Evolutionary conservation across 805 yeast genomes (phyloP), one percentile per base, ranked within the genome.

Genomic region (Candida jianshihensis): DNA sequence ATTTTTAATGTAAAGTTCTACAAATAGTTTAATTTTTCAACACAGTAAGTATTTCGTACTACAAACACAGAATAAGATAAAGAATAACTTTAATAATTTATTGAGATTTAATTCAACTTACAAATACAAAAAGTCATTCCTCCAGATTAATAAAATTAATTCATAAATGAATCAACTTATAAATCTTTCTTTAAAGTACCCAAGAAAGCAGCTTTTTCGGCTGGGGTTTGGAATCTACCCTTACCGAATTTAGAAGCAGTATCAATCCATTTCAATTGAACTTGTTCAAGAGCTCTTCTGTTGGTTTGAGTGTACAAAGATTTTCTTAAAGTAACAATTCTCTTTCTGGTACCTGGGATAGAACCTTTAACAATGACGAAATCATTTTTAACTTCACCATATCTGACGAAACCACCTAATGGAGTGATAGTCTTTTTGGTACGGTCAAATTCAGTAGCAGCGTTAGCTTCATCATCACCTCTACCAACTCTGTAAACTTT

Each of bases 221-320:
- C 97, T 63, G 97, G 95, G 65, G 99, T 92, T 79, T 92, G 99
- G 97, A 92, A 92, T 83, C 98, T 92, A 81, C 98, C 98, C 87
- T 92, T 94, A 84, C 99, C 99, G 89, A 92, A 92, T 76, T 90
- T 89, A 65, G 98, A 92, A 68, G 99, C 96, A 62, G 99, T 92
- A 73, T 92, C 99, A 69, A 92, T 92, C 98, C 97, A 92, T 77
- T 92, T 92, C 74, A 92, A 85, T 81, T 73, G 77, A 57, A 90
- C 96, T 73, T 87, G 71, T 81, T 92, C 99, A 60, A 83, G 68
- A 61, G 97, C 97, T 75, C 80, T 83, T 81, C 98, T 92, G 62
- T 94, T 84, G 60, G 96, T 88, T 82, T 89, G 92, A 64, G 84
- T 85, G 86, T 87, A 85, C 68, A 92, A 79, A 59, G 97, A 87